phyloP scores from a whole-genome alignment of 164 flowering plant genomes.

The Magnolia changhungtana region DNA sequence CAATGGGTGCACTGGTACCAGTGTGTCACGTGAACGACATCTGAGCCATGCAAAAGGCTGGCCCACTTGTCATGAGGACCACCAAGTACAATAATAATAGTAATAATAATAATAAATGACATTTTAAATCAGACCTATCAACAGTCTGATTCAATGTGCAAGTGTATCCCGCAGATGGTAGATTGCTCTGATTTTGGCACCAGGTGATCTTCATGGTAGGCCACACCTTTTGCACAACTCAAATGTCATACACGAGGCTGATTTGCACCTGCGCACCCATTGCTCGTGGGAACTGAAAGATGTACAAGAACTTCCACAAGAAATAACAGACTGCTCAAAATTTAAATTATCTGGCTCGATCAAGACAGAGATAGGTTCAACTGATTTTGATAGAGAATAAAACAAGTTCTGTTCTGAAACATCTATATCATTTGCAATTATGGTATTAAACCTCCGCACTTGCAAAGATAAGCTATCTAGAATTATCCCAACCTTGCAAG shows the following conservation, averaged over 20 bases:
- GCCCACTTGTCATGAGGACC: not conserved
- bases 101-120: too few relatives aligned
- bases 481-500: constrained; percentile 49
- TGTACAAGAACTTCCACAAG: constrained; percentile 21
- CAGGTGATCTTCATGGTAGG: not conserved
- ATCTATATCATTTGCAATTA: constrained; percentile 17
- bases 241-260: not conserved
- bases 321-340: constrained; percentile 21
- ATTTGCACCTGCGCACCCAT: not conserved
- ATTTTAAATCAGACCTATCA: not conserved
- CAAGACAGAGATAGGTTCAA: constrained; percentile 19
- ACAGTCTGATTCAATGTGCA: not conserved
- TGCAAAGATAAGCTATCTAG: constrained; percentile 39
- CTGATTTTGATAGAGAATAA: constrained; percentile 34
- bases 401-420: constrained; percentile 30
- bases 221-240: not conserved
- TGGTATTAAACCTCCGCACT: constrained; percentile 14
- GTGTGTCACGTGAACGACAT: not conserved
- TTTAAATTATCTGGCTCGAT: constrained; percentile 16
- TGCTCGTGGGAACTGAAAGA: constrained; percentile 19
- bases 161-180: not conserved
- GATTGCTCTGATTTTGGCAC: too few relatives aligned
- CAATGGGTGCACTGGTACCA: not conserved
- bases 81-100: too few relatives aligned
- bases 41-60: not conserved